Evolutionary conservation across 305 asterid species (phyloP).

Genomic region (Solanum hybrid): DNA sequence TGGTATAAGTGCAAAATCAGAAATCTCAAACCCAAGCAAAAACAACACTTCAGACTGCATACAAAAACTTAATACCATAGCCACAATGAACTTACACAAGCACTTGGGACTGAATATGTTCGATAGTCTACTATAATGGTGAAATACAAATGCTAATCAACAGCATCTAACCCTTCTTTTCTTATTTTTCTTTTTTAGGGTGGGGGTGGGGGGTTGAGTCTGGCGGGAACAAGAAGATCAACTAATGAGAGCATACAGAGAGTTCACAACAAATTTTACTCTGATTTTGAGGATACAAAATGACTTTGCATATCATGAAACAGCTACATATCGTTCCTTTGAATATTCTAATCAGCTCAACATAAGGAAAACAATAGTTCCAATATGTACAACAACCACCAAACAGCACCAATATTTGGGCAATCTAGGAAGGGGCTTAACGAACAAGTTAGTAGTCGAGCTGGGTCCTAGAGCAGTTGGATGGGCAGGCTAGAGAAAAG

Average conservation of each 20-base stretch:
- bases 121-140: neutral
- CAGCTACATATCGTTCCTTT: constrained; percentile 31
- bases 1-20: neutral
- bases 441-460: constrained; percentile 46
- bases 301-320: constrained; percentile 36
- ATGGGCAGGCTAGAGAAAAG: constrained; percentile 7
- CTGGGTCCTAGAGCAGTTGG: constrained; percentile 21
- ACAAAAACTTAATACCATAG: neutral
- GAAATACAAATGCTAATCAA: neutral
- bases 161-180: neutral
- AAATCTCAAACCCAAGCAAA: neutral
- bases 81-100: neutral
- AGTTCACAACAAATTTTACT: neutral
- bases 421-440: constrained; percentile 30
- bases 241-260: neutral
- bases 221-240: neutral
- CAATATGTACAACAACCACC: constrained; percentile 55
- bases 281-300: constrained; percentile 23
- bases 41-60: neutral
- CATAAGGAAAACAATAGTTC: constrained; percentile 13
- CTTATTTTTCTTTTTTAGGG: neutral
- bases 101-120: neutral
- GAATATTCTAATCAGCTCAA: constrained; percentile 34
- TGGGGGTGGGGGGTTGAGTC: neutral
- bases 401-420: constrained; percentile 22